Evolutionary conservation across 148 eudicot species (phyloP), one percentile per base, ranked within the genome.

Genomic region (Arbutus unedo): DNA sequence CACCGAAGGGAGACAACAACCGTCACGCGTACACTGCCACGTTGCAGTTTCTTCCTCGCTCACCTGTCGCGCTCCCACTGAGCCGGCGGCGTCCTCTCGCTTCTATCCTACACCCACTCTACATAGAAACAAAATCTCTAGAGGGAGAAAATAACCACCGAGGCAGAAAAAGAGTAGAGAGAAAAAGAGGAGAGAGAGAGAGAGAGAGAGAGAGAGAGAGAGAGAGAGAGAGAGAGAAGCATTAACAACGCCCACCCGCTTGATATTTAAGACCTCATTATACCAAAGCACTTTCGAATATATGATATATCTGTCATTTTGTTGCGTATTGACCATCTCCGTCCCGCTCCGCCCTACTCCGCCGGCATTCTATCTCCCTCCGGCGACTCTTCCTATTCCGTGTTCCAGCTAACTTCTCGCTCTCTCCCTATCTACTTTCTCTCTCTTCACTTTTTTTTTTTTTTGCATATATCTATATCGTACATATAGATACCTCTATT

Each of bases 311-410:
- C 38, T 31, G 5, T 59, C 66, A 23, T n/a, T 4, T 79, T 55
- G 79, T 77, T 79, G 41, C 81, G 81, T 78, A 31, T 53, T 53
- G 79, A 76, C 60, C 56, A 23, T 7, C 38, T 31, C 38, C 38
- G 38, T 31, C 38, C 38, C 79, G n/a, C 72, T 8, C 43, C 81
- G 38, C 53, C 51, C 41, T 11, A 44, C 21, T 11, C 44, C 75
- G 48, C 82, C 82, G 62, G 76, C 50, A 77, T 31, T 67, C 57
- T 13, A 31, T 50, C 3, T 8, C 31, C 76, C 76, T 68, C 62
- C 62, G 82, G 10, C 76, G 16, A 16, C 57, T 7, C 75, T 3
- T 23, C 62, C 60, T 16, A 15, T 80, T 67, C 60, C 75, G 51
- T 66, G 75, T 80, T 38, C 59, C 44, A 18, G n/a, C 15, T 48